Base-by-base conservation (phyloP, 371 early-diverging fungal species). In the Mortierella sp. region DNA sequence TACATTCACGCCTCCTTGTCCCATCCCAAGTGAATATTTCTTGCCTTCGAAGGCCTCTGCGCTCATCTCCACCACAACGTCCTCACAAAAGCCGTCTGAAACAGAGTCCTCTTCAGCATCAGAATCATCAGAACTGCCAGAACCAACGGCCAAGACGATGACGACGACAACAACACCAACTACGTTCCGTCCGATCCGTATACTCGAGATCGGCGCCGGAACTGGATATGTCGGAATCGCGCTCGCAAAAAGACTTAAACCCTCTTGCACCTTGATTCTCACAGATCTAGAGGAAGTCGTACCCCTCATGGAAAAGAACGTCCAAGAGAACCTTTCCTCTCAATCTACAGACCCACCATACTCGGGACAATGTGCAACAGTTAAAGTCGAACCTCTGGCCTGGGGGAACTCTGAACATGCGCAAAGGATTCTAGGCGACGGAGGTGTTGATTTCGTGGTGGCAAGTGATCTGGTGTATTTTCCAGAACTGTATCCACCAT, bases 381-480 rank as follows among this genome's bases (percentile, higher is more conserved):
- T 86, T 3, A 51, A 66, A 34, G 82, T 82, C 2, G 80, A 84
- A 24, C 72, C 83, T 3, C 58, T 86, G 1, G 86, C 82, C 26
- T 88, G 88, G 88, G 88, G 88, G 0, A 83, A 86, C 52, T 51
- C 50, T 2, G 34, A 48, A 0, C 84, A 87, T 49, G 81, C 81
- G 0, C 19, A 26, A 6, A 31, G 41, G 0, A 11, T 86, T 9
- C 43, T 85, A 1, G 27, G 50, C 0, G 60, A 78, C 8, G 81
- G 83, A 2, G 50, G 53, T 2, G 70, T 85, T 42, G 88, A 88
- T 64, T 65, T 84, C 12, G 73, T 88, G 0, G 60, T 88, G 0
- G 78, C 86, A 7, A 86, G 86, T 47, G 88, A 88, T 60, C 80
- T 86, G 46, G 86, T 86, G 6, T 86, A 86, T 47, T 88, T 86